These are phyloP conservation scores for Salix arbutifolia DNA, from an alignment of 345 rosid species.

Conservation along the genomic window DNA sequence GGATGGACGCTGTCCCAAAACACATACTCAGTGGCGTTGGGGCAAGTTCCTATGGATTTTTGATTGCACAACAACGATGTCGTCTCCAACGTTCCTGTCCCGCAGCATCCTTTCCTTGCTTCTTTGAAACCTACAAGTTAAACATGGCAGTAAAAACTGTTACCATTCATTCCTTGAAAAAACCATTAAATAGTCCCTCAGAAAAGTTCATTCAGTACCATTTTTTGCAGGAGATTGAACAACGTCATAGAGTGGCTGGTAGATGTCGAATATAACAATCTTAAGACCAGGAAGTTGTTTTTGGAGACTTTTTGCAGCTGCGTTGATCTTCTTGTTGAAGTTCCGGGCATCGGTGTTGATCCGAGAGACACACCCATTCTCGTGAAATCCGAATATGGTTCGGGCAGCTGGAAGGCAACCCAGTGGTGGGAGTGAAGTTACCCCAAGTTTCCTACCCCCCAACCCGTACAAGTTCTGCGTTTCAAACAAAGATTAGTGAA, in stretches of 20 bases:
- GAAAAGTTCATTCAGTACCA: constrained; percentile 29
- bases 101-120: constrained; percentile 87
- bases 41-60: constrained; percentile 64
- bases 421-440: constrained; percentile 82
- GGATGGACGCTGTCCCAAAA: constrained; percentile 97
- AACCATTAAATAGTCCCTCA: not conserved
- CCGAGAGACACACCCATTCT: constrained; percentile 57
- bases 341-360: constrained; percentile 68
- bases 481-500: not conserved
- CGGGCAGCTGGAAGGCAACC: constrained; percentile 87
- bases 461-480: constrained; percentile 49
- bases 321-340: constrained; percentile 67
- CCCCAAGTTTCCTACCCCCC: constrained; percentile 87
- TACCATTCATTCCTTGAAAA: not conserved
- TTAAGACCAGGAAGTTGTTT: constrained; percentile 68
- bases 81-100: constrained; percentile 80
- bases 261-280: constrained; percentile 80
- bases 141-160: not conserved
- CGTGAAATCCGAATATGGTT: constrained; percentile 61
- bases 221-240: constrained; percentile 53
- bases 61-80: constrained; percentile 73
- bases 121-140: constrained; percentile 57
- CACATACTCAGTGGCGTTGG: constrained; percentile 78
- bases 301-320: constrained; percentile 53
- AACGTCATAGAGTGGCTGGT: constrained; percentile 56